Conservation (phyloP, 2,329 filamentous ascomycete species). For the Arthrobotrys sphaeroides region DNA sequence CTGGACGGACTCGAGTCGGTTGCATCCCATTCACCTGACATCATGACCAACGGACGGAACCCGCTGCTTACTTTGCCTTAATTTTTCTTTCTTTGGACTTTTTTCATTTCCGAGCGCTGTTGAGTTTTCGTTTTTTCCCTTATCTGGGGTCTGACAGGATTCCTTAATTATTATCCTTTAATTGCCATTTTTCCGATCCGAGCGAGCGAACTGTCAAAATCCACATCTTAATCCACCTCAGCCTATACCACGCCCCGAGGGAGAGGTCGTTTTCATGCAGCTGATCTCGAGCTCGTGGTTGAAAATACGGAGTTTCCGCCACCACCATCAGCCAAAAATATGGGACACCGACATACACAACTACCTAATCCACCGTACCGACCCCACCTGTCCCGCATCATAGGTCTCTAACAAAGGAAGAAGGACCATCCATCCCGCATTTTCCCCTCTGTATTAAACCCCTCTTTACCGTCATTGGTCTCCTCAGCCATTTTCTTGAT, state of each 20-base stretch:
- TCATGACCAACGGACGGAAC: slow-evolving; percentile 30
- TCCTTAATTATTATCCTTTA: slow-evolving; percentile 44
- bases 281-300: slow-evolving; percentile 29
- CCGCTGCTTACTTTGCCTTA: slow-evolving; percentile 20
- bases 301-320: slow-evolving; percentile 31
- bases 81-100: slow-evolving; percentile 9
- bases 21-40: slow-evolving; percentile 29
- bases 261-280: slow-evolving; percentile 30
- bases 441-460: slow-evolving; percentile 20
- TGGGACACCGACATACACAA: slow-evolving; percentile 5
- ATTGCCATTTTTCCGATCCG: slow-evolving; percentile 51
- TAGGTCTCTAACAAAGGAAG: slow-evolving; percentile 29
- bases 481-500: slow-evolving; percentile 23
- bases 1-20: slow-evolving; percentile 31
- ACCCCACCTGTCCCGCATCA: slow-evolving; percentile 53
- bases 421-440: slow-evolving; percentile 35
- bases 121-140: slow-evolving; percentile 14
- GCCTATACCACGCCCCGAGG: slow-evolving; percentile 8
- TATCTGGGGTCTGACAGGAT: slow-evolving; percentile 25
- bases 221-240: slow-evolving; percentile 27
- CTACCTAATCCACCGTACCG: slow-evolving; percentile 20
- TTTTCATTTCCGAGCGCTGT: slow-evolving; percentile 9
- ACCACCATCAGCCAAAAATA: slow-evolving; percentile 19
- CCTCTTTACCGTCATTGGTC: slow-evolving; percentile 39
- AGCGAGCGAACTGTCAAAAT: slow-evolving; percentile 43